Evolutionary conservation across 2,329 filamentous ascomycete species (phyloP).

Genomic region (Beauveria pseudobassiana): DNA sequence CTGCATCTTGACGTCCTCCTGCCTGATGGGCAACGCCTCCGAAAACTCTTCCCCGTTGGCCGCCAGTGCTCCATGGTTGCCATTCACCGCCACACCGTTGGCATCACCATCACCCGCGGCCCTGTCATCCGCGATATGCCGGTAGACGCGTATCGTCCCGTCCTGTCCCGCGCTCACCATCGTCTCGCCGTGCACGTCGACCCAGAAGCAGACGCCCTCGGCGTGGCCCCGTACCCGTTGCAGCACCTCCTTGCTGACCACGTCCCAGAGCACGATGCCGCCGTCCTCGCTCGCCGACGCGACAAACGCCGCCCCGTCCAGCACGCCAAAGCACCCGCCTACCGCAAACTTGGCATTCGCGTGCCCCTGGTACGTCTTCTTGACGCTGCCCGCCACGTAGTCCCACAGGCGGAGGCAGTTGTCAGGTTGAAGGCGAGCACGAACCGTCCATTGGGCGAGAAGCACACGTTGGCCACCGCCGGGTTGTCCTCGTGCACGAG

Average conservation of each 20-base stretch:
- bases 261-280: conserved; percentile 81
- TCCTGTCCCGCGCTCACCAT: conserved; percentile 54
- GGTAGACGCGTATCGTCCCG: conserved; percentile 43
- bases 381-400: conserved; percentile 81
- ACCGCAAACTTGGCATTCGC: conserved; percentile 77
- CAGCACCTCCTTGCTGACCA: conserved; percentile 73
- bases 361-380: conserved; percentile 97
- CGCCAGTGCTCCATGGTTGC: background rate
- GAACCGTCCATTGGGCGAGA: conserved; percentile 89
- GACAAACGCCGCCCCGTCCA: conserved; percentile 50
- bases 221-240: conserved; percentile 54
- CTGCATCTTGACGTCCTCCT: conserved; percentile 33
- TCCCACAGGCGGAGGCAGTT: conserved; percentile 89
- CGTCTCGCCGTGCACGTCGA: conserved; percentile 49
- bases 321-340: conserved; percentile 71
- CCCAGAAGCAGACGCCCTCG: conserved; percentile 57
- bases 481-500: conserved; percentile 95
- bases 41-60: conserved; percentile 51
- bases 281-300: conserved; percentile 85
- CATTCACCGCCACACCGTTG: conserved; percentile 29
- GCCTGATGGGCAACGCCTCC: conserved; percentile 38
- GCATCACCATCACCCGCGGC: conserved; percentile 17
- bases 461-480: conserved; percentile 79
- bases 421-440: conserved; percentile 86
- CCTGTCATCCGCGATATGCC: conserved; percentile 21